Percentiles rank a stretch among this genome's conserved stretches.
Conservation (phyloP, 192 early-diverging fungal species). For the Rhizophagus clarus region DNA sequence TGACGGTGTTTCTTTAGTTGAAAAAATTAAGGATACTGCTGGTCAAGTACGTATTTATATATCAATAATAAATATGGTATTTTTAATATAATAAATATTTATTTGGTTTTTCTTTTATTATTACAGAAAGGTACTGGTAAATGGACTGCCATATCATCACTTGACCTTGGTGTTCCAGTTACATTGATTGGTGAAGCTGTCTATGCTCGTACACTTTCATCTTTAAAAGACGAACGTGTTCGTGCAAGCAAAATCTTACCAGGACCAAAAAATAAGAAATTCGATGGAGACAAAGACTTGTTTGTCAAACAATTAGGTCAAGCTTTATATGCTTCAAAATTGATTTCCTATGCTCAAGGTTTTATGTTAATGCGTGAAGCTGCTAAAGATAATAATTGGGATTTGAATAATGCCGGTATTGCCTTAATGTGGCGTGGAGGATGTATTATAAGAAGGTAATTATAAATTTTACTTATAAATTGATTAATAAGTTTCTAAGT, state of each 20-base stretch:
- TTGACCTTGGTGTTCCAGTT: slow-evolving; percentile 95
- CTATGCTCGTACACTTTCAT: slow-evolving; percentile 94
- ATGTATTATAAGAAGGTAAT: slow-evolving; percentile 87
- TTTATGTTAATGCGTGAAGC: slow-evolving; percentile 99
- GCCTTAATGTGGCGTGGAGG: slow-evolving; percentile 99
- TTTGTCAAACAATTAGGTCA: slow-evolving; percentile 90
- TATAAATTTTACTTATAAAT: neutral
- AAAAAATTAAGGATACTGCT: slow-evolving; percentile 95
- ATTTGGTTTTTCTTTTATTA: slow-evolving; percentile 21
- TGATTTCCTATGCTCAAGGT: slow-evolving; percentile 98
- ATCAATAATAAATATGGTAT: neutral
- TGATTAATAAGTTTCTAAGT: neutral
- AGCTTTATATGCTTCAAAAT: slow-evolving; percentile 97
- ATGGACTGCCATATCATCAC: slow-evolving; percentile 96
- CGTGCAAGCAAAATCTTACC: slow-evolving; percentile 83
- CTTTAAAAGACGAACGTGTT: slow-evolving; percentile 95
- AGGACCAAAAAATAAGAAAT: slow-evolving; percentile 69
- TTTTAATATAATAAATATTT: slow-evolving; percentile 17
- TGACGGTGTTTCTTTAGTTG: slow-evolving; percentile 84
- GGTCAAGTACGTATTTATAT: slow-evolving; percentile 65
- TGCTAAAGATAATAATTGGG: slow-evolving; percentile 88
- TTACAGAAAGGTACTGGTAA: slow-evolving; percentile 91
- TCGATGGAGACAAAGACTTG: slow-evolving; percentile 83
- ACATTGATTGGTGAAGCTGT: slow-evolving; percentile 98
- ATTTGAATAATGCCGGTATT: slow-evolving; percentile 97